phyloP scores from a whole-genome alignment of 805 yeast species.

The Cyberlindnera maritima region DNA sequence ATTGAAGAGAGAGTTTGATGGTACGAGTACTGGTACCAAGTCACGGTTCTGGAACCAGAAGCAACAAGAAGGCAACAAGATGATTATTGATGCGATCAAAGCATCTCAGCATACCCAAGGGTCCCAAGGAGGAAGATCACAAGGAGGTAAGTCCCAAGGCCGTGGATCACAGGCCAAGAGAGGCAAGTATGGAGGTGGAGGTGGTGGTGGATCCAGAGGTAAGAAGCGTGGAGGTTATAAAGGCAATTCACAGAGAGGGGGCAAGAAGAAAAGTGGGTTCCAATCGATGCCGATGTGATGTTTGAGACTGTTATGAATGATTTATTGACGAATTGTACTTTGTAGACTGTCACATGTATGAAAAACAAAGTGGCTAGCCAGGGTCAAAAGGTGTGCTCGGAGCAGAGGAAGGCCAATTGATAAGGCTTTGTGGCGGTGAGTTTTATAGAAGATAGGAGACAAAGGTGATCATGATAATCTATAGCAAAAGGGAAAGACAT shows the following conservation, averaged over 20 bases:
- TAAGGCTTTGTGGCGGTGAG: too few relatives aligned
- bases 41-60: slow-evolving; percentile 21
- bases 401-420: too few relatives aligned
- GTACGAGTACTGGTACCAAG: slow-evolving; percentile 12
- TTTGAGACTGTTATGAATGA: neutral
- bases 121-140: neutral
- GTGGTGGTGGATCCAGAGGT: neutral
- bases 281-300: slow-evolving; percentile 4
- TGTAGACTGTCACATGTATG: neutral
- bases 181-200: slow-evolving; percentile 1
- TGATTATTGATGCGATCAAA: slow-evolving; percentile 21
- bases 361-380: neutral
- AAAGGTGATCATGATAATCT: too few relatives aligned
- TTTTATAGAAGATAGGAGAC: too few relatives aligned
- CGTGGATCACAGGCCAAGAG: neutral
- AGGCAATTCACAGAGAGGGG: neutral
- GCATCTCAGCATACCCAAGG: slow-evolving; percentile 21
- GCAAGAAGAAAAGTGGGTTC: neutral
- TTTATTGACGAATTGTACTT: neutral
- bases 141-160: neutral
- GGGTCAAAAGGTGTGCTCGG: too few relatives aligned
- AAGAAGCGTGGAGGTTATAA: neutral
- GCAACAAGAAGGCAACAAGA: slow-evolving; percentile 16
- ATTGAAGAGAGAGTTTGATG: slow-evolving; percentile 14
- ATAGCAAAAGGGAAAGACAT: too few relatives aligned